These are phyloP conservation scores for Chalciporus sp. DNA, from an alignment of 1,284 basidiomycete genomes.

Conservation along the genomic window DNA sequence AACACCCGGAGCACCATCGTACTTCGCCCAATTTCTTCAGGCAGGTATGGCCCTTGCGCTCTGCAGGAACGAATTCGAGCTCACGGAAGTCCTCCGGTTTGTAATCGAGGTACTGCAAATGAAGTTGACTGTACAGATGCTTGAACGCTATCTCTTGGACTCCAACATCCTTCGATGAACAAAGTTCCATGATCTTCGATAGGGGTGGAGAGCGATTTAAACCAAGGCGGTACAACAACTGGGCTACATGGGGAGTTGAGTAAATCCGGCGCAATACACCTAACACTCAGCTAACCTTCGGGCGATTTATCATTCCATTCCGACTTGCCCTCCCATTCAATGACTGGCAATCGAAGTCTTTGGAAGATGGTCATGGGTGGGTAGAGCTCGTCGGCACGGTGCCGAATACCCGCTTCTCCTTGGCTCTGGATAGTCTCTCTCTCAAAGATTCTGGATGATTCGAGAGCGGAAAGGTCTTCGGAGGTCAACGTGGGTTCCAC, in stretches of 20 bases:
- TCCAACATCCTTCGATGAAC: slow-evolving; percentile 50
- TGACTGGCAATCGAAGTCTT: slow-evolving; percentile 72
- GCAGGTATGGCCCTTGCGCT: slow-evolving; percentile 48
- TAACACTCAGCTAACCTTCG: slow-evolving; percentile 62
- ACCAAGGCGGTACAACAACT: slow-evolving; percentile 76
- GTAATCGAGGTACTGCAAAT: slow-evolving; percentile 62
- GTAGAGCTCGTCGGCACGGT: slow-evolving; percentile 72
- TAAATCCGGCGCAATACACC: neutral
- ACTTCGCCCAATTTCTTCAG: slow-evolving; percentile 72
- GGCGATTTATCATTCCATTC: slow-evolving; percentile 79
- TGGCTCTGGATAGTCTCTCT: slow-evolving; percentile 26
- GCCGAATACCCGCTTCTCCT: slow-evolving; percentile 37
- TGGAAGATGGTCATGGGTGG: slow-evolving; percentile 79
- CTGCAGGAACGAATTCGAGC: slow-evolving; percentile 78
- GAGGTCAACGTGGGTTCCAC: slow-evolving; percentile 67
- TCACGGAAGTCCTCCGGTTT: slow-evolving; percentile 51
- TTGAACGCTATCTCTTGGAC: slow-evolving; percentile 61
- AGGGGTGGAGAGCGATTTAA: slow-evolving; percentile 73
- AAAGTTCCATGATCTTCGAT: slow-evolving; percentile 64
- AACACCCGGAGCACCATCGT: slow-evolving; percentile 8
- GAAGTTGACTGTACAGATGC: slow-evolving; percentile 74
- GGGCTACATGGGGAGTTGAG: neutral
- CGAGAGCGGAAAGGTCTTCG: slow-evolving; percentile 71
- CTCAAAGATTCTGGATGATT: slow-evolving; percentile 77
- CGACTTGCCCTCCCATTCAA: slow-evolving; percentile 70